Evolutionary conservation across 495 filamentous ascomycete genomes (phyloP), one percentile per base, ranked within the genome.

Genomic region (Aspergillus olivimuriae): DNA sequence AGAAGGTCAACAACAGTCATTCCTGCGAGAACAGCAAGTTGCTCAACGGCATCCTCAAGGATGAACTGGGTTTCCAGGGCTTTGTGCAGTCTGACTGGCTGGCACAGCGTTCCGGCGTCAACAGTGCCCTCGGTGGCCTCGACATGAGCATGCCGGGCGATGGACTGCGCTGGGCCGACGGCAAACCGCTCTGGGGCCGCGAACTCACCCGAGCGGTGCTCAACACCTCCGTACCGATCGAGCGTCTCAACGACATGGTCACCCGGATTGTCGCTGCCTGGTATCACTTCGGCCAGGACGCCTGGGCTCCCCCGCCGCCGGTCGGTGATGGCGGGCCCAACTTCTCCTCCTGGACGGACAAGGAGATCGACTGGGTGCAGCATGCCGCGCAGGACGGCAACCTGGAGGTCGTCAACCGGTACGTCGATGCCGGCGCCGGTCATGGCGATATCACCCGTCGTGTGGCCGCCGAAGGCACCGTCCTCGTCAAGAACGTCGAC

Each of bases 71-170:
- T 7, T 97, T 97, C 58, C 90, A 95, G 50, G 91, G 91, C 0
- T 96, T 94, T 37, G 84, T 97, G 1, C 85, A 91, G 69, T 86
- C 81, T 5, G 91, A 97, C 60, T 97, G 91, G 91, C 75, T 94
- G 4, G 91, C 89, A 4, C 89, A 95, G 58, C 76, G 86, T 22
- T 82, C 81, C 18, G 89, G 90, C 18, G 84, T 95, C 0, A 77
- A 76, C 12, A 84, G 80, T 47, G 84, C 90, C 3, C 62, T 95
- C 16, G 82, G 88, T 16, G 91, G 91, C 1, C 68, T 97, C 10
- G 91, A 96, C 61, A 89, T 95, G 87, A 86, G 77, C 10, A 96
- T 96, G 91, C 92, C 92, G 2, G 91, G 91, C 8, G 90, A 96
- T 63, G 90, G 91, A 1, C 58, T 86, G 8, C 50, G 50, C 11